These are phyloP conservation scores for Aspergillus eucalypticola DNA, from an alignment of 2,329 filamentous ascomycete genomes.

Conservation along the genomic window DNA sequence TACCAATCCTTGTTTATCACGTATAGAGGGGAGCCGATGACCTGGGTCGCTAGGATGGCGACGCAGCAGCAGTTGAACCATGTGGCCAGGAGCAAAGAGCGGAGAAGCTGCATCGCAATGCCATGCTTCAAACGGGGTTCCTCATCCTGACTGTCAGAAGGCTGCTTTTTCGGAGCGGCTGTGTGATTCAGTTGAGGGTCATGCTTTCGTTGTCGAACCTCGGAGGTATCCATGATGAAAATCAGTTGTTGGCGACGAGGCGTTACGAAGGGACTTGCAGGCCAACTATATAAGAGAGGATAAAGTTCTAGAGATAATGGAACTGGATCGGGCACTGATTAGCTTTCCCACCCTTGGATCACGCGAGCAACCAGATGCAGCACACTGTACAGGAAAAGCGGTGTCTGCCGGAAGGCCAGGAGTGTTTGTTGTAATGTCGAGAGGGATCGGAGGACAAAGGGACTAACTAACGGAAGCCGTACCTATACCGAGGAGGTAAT, in stretches of 20 bases:
- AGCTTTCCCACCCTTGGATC: constrained; percentile 1
- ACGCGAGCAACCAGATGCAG: constrained; percentile 8
- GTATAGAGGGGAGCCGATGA: constrained; percentile 62
- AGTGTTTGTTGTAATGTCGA: neutral
- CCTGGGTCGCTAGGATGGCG: constrained; percentile 55
- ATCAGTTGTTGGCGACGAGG: neutral
- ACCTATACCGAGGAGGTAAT: neutral
- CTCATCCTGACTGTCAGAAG: constrained; percentile 24
- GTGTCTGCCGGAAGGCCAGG: constrained; percentile 8
- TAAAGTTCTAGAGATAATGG: neutral
- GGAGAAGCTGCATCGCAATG: constrained; percentile 46
- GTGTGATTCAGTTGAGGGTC: neutral
- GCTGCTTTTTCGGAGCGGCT: constrained; percentile 18
- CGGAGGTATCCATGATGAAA: constrained; percentile 33
- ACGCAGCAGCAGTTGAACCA: constrained; percentile 49
- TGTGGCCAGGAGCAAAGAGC: constrained; percentile 45
- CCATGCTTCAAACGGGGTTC: constrained; percentile 48
- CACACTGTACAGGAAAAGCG: constrained; percentile 8
- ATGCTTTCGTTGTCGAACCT: constrained; percentile 36
- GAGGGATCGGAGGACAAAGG: neutral
- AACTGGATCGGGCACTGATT: constrained; percentile 3
- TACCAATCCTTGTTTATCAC: constrained; percentile 62
- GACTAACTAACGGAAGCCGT: neutral
- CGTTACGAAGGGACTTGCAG: neutral
- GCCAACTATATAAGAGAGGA: neutral